These are phyloP conservation scores for Phylloporus gajari DNA, from an alignment of 1,284 basidiomycete genomes.

Conservation along the genomic window DNA sequence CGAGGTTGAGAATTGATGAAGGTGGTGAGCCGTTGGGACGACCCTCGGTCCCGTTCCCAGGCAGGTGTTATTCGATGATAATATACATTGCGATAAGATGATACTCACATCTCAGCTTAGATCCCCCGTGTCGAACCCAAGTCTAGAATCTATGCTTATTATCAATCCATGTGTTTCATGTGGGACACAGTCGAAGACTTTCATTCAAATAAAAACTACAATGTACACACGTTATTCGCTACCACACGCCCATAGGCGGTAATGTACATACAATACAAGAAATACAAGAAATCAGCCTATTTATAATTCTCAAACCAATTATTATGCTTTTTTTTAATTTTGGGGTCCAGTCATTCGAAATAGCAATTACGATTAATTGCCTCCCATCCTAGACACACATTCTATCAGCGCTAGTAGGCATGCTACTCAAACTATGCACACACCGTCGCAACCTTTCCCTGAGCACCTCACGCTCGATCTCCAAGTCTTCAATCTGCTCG, in stretches of 20 bases:
- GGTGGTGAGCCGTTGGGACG: too few relatives aligned
- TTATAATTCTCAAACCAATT: neutral
- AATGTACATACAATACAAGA: neutral
- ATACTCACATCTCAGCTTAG: neutral
- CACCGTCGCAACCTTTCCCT: slow-evolving; percentile 22
- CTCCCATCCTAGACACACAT: slow-evolving; percentile 23
- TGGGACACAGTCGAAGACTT: neutral
- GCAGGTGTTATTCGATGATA: neutral
- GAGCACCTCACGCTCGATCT: slow-evolving; percentile 45
- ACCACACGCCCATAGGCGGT: neutral
- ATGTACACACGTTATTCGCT: neutral
- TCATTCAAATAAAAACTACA: neutral
- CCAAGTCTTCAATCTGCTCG: slow-evolving; percentile 49
- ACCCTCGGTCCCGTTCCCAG: neutral
- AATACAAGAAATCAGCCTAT: neutral
- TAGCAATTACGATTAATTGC: slow-evolving; percentile 22
- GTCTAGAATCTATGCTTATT: neutral
- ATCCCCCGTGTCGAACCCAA: neutral
- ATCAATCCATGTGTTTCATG: neutral
- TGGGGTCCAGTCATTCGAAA: neutral
- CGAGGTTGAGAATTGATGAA: too few relatives aligned
- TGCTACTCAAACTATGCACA: slow-evolving; percentile 4
- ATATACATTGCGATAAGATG: neutral
- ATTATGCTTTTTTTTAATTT: neutral
- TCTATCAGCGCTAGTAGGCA: neutral